These are phyloP conservation scores for Acarospora socialis DNA, from an alignment of 2,329 filamentous ascomycete genomes.

Conservation along the genomic window DNA sequence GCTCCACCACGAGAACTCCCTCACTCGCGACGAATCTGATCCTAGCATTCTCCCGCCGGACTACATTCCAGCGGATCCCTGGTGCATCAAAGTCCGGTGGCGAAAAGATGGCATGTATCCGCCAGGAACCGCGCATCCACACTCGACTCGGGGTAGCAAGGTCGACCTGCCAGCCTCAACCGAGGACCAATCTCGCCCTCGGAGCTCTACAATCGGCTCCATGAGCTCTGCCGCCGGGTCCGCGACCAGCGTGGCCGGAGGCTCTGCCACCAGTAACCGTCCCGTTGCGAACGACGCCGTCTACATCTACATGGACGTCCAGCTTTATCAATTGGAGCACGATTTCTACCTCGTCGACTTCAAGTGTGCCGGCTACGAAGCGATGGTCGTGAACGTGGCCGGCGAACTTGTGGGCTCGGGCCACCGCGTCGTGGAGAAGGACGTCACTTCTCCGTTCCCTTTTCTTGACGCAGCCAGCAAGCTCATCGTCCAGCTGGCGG, in stretches of 20 bases:
- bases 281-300: constrained; percentile 56
- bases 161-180: constrained; percentile 20
- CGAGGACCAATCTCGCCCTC: constrained; percentile 25
- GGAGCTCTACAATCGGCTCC: constrained; percentile 23
- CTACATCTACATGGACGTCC: constrained; percentile 78
- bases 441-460: constrained; percentile 14
- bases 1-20: constrained; percentile 24
- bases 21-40: constrained; percentile 34
- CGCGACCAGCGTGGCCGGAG: constrained; percentile 17
- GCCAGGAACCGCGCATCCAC: constrained; percentile 33
- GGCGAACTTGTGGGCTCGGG: constrained; percentile 9
- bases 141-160: constrained; percentile 33
- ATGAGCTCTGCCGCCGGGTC: constrained; percentile 18
- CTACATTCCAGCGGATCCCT: constrained; percentile 80
- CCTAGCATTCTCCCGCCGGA: constrained; percentile 32
- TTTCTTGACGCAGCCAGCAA: constrained; percentile 13
- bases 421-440: constrained; percentile 11
- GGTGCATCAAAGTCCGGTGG: constrained; percentile 87
- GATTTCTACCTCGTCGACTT: constrained; percentile 95
- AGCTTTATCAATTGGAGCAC: constrained; percentile 79
- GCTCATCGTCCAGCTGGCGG: constrained; percentile 14
- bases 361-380: constrained; percentile 95
- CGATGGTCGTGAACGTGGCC: constrained; percentile 2
- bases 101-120: constrained; percentile 61
- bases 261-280: constrained; percentile 24